phyloP scores from a whole-genome alignment of 345 rosid species.

The Conringia planisiliqua region DNA sequence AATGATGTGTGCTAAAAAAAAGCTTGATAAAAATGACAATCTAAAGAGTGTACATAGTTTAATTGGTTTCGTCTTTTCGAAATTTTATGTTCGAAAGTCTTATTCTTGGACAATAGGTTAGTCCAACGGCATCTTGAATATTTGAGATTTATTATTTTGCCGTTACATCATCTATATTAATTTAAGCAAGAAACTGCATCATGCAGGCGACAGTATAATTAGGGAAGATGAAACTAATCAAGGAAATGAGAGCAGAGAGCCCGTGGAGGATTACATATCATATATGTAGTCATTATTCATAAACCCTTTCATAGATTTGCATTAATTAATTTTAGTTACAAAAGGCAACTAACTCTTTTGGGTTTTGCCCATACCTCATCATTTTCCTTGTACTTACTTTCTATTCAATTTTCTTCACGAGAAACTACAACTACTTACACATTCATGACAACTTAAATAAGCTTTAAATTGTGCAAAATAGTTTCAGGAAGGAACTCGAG shows the following conservation, averaged over 20 bases:
- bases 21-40: not conserved
- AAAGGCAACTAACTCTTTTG: not conserved
- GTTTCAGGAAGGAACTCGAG: not conserved
- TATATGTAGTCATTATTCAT: conserved; percentile 13
- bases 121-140: conserved; percentile 20
- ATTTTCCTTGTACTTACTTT: conserved; percentile 5
- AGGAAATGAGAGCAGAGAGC: conserved; percentile 1
- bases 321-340: conserved; percentile 1
- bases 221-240: conserved; percentile 21
- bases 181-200: conserved; percentile 2
- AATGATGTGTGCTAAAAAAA: not conserved
- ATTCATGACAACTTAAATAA: conserved; percentile 10
- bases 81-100: not conserved
- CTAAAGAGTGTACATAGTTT: not conserved
- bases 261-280: conserved; percentile 8
- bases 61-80: conserved; percentile 3
- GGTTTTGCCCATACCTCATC: conserved; percentile 23
- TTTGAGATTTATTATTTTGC: not conserved
- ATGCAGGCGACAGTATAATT: conserved; percentile 13
- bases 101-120: conserved; percentile 11
- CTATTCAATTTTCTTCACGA: conserved; percentile 1
- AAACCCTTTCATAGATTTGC: conserved; percentile 17
- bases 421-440: not conserved
- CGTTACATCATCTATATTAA: not conserved
- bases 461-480: not conserved